These are phyloP conservation scores for Phytophthora citrophthora DNA, from an alignment of 352 stramenopile species.

Conservation along the genomic window DNA sequence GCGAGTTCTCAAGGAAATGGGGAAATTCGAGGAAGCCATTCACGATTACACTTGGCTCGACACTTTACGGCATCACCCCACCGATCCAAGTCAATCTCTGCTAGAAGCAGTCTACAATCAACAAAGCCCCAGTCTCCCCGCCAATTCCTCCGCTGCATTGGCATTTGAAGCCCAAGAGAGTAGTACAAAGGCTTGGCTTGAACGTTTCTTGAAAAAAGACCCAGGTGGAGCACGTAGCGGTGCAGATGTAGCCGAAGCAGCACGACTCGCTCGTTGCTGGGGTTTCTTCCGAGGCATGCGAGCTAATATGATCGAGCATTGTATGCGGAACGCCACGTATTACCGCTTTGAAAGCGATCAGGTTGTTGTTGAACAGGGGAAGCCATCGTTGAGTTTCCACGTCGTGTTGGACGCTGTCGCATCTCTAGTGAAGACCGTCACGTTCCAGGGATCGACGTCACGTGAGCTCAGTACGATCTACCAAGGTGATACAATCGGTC, in stretches of 20 bases:
- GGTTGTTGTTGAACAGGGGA: constrained; percentile 48
- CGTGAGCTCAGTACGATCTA: constrained; percentile 64
- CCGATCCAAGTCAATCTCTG: constrained; percentile 21
- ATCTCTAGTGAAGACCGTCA: constrained; percentile 54
- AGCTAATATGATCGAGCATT: constrained; percentile 52
- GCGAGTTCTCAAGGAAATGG: constrained; percentile 62
- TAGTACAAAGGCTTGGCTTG: constrained; percentile 45
- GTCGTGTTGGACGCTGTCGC: constrained; percentile 54
- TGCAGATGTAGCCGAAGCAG: constrained; percentile 38
- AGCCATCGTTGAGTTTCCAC: constrained; percentile 44
- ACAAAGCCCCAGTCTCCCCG: neutral
- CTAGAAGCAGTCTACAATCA: constrained; percentile 14
- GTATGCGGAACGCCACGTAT: constrained; percentile 50
- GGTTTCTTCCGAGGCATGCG: constrained; percentile 66
- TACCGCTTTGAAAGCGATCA: constrained; percentile 44
- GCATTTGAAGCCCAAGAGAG: constrained; percentile 43
- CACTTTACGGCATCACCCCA: constrained; percentile 40
- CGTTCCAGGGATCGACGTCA: constrained; percentile 46
- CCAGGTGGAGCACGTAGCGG: constrained; percentile 28
- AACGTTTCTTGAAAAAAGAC: constrained; percentile 46
- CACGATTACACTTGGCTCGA: constrained; percentile 75
- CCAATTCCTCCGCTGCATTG: constrained; percentile 34
- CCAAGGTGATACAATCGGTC: constrained; percentile 63
- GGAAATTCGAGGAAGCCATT: constrained; percentile 72
- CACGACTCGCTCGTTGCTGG: constrained; percentile 41